A percentile compares a stretch with the other conserved stretches of the same genome.
Conservation (phyloP, 2,329 filamentous ascomycete species). For the Fusarium siculi region DNA sequence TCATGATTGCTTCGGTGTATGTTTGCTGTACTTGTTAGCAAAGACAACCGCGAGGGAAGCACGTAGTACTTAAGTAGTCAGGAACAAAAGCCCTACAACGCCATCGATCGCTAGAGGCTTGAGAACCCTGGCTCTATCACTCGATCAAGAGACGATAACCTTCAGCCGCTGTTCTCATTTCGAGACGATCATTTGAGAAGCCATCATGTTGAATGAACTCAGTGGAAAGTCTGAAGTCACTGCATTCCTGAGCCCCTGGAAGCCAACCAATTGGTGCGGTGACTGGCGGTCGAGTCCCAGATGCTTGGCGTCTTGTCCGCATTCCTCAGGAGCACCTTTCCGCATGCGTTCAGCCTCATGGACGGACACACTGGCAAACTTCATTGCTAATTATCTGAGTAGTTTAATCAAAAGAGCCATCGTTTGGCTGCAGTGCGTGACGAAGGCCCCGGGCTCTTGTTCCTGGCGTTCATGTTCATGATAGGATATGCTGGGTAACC, state of each 20-base stretch:
- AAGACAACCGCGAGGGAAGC: neutral
- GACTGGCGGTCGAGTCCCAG: neutral
- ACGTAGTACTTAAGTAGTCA: neutral
- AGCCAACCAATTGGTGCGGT: neutral
- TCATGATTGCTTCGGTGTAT: neutral
- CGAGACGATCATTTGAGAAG: neutral
- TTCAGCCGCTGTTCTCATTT: neutral
- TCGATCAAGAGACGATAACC: neutral
- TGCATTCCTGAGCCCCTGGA: neutral
- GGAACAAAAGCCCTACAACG: neutral
- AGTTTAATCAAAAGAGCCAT: too few relatives aligned
- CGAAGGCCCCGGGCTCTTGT: accelerated
- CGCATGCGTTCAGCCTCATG: neutral
- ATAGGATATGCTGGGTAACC: too few relatives aligned
- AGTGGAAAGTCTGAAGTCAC: neutral
- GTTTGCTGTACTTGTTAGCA: accelerated
- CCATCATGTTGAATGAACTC: neutral
- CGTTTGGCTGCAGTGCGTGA: accelerated
- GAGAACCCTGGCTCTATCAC: neutral
- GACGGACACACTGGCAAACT: neutral
- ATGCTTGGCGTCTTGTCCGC: neutral
- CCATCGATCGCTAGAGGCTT: neutral
- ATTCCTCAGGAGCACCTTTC: neutral
- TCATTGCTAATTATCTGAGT: too few relatives aligned
- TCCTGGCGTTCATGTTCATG: accelerated